Base-by-base conservation (phyloP, 257 asterid genomes). In the Fraxinus anomala region DNA sequence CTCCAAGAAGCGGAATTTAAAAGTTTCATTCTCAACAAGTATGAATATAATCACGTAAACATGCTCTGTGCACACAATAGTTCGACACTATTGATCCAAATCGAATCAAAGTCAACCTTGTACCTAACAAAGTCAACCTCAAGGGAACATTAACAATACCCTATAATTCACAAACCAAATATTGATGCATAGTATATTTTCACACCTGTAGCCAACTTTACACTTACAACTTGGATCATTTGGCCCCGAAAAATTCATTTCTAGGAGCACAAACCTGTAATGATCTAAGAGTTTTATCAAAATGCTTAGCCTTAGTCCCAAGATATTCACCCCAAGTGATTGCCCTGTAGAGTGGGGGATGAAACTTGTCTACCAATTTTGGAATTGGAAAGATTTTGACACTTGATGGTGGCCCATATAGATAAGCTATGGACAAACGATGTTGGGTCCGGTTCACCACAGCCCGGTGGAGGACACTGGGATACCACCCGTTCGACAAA, bases 311-410 rank as follows among this genome's bases (percentile, higher is more conserved):
- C 86, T 96, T 96, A 0, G 86, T 84, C 11, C 90, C 86, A 0
- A 96, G 90, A 81, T 96, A 96, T 56, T 93, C 98, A 5, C 80
- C 84, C 98, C 99, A 96, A 3, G 95, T 91, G 47, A 96, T 84
- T 2, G 94, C 76, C 88, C 91, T 81, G 65, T 92, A 96, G 0
- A 91, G 74, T 2, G 92, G 87, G 12, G 97, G 95, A 13, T 87
- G 88, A 1, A 39, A 51, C 1, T 82, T 73, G 84, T 91, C 97
- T 2, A 93, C 84, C 54, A 93, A 69, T 54, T 91, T 89, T 0
- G 86, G 14, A 3, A 89, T 66, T 4, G 99, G 97, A 68, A 94
- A 85, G 3, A 96, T 81, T 17, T 83, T 82, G 6, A 92, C 86
- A 31, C 82, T 80, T 0, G 91, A 7, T 0, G 97, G 94, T 13